Evolutionary conservation across 345 rosid genomes (phyloP).

Genomic region (Diplotaxis tenuifolia): DNA sequence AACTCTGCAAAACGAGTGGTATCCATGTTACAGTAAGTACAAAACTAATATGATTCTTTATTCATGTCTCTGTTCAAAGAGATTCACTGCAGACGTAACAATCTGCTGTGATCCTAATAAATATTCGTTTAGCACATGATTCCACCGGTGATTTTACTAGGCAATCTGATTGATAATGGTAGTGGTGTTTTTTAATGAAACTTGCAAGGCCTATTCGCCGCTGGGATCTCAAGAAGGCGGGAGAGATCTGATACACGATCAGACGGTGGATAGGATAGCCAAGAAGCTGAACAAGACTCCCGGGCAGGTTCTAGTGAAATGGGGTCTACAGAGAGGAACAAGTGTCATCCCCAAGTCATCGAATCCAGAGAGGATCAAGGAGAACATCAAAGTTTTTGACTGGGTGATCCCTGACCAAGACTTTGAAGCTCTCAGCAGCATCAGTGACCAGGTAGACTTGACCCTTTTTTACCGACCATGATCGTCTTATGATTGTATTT

Average conservation of each 20-base stretch:
- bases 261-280: constrained; percentile 42
- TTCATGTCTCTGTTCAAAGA: background rate
- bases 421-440: constrained; percentile 45
- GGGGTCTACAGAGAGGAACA: constrained; percentile 60
- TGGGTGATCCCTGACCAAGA: constrained; percentile 52
- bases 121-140: background rate
- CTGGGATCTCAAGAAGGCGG: constrained; percentile 54
- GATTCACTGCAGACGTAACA: background rate
- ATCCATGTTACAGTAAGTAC: constrained; percentile 54
- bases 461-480: background rate
- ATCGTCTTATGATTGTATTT: background rate
- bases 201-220: constrained; percentile 49
- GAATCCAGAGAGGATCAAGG: constrained; percentile 49
- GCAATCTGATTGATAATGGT: background rate
- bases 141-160: background rate
- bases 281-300: constrained; percentile 56
- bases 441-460: constrained; percentile 36
- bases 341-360: constrained; percentile 54
- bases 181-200: background rate
- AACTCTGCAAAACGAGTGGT: constrained; percentile 42
- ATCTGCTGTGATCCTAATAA: background rate
- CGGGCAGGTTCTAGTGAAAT: constrained; percentile 49
- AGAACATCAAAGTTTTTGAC: constrained; percentile 48
- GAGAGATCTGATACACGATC: constrained; percentile 50
- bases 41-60: background rate